Conservation (phyloP, 768 basidiomycete species). For the Leccinellum luteum region DNA sequence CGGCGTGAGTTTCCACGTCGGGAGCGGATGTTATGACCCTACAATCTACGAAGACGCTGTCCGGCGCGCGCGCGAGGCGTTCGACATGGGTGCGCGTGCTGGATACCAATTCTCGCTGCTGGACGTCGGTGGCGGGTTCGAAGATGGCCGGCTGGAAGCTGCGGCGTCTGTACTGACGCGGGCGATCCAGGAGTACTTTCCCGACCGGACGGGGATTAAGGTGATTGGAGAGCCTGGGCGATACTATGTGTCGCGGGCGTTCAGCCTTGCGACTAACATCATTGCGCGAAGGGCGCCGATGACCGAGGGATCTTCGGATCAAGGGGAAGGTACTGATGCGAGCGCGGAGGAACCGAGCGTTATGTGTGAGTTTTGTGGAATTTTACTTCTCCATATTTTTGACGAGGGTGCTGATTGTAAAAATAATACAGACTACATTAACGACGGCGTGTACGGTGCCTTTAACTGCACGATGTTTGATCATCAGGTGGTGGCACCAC, state of each 20-base stretch:
- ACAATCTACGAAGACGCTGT: constrained; percentile 88
- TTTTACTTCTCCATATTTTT: constrained; percentile 10
- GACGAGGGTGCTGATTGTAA: constrained; percentile 1
- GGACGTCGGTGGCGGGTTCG: constrained; percentile 97
- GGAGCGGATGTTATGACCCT: constrained; percentile 94
- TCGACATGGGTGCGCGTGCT: constrained; percentile 78
- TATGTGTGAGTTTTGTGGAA: constrained; percentile 75
- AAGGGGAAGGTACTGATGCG: constrained; percentile 12
- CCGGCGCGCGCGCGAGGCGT: constrained; percentile 74
- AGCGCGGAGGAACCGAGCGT: constrained; percentile 49
- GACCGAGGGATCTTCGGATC: constrained; percentile 29
- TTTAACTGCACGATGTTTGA: constrained; percentile 98
- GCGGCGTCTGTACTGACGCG: constrained; percentile 68
- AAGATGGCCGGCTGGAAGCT: constrained; percentile 78
- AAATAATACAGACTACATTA: constrained; percentile 82
- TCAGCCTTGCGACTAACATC: constrained; percentile 89
- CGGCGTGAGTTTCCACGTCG: constrained; percentile 97
- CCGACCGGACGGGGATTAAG: constrained; percentile 60
- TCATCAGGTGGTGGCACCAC: constrained; percentile 88
- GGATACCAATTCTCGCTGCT: constrained; percentile 84
- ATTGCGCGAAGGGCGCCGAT: constrained; percentile 81
- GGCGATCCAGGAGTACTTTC: constrained; percentile 80
- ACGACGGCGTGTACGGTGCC: constrained; percentile 97
- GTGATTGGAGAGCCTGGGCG: constrained; percentile 96
- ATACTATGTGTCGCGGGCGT: constrained; percentile 90